A percentile compares a stretch with the other conserved stretches of the same genome.
Evolutionary conservation across 129 eudicot species (phyloP).

Genomic region (Dittrichia graveolens): DNA sequence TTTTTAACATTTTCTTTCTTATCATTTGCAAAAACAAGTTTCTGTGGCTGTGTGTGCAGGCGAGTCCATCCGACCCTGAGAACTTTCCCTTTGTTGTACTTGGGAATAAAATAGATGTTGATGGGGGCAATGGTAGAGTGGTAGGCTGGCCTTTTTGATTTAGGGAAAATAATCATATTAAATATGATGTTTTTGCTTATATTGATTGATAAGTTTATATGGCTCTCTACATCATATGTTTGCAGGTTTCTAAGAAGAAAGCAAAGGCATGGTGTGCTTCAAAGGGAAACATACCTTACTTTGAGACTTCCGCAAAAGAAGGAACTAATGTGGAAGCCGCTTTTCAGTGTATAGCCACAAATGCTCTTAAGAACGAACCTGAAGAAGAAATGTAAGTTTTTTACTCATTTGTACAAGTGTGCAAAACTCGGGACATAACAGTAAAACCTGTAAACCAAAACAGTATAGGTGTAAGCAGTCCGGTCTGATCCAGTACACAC

Average conservation of each 20-base stretch:
- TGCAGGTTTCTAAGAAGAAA: constrained; percentile 72
- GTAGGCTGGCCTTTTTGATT: constrained; percentile 39
- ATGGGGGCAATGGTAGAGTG: constrained; percentile 87
- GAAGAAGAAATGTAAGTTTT: constrained; percentile 61
- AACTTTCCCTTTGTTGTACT: constrained; percentile 71
- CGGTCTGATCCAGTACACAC: no score
- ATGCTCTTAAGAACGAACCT: constrained; percentile 80
- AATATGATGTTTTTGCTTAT: not conserved
- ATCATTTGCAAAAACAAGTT: not conserved
- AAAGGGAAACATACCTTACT: constrained; percentile 81
- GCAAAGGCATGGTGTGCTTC: constrained; percentile 88
- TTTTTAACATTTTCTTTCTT: not conserved
- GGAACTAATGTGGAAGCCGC: constrained; percentile 84
- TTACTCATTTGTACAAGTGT: not conserved
- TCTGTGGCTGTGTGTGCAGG: constrained; percentile 39
- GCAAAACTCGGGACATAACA: not conserved
- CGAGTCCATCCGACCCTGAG: constrained; percentile 75
- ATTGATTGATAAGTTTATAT: not conserved
- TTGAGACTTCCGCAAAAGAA: constrained; percentile 91
- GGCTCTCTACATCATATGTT: not conserved
- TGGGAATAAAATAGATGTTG: constrained; percentile 77
- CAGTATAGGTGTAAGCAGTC: no score
- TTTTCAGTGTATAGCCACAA: constrained; percentile 78
- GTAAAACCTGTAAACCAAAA: no score
- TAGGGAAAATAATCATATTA: not conserved